phyloP scores from a whole-genome alignment of 2,329 filamentous ascomycete species.

The Cercospora sp. region DNA sequence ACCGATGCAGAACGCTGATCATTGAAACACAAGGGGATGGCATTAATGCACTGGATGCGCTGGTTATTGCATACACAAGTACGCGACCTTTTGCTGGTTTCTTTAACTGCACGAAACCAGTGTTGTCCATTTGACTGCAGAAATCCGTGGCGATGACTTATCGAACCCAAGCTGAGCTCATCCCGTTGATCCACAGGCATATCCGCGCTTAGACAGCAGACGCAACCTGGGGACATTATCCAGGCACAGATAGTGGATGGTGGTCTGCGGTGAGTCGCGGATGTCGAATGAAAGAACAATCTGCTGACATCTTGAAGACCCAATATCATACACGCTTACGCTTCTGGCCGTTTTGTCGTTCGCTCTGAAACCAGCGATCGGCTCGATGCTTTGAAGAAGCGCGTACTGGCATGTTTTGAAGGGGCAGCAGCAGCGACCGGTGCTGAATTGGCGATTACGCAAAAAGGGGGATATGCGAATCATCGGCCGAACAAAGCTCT shows the following conservation, averaged over 20 bases:
- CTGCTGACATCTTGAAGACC: conserved; percentile 24
- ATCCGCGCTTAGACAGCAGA: conserved; percentile 44
- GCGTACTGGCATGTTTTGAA: conserved; percentile 47
- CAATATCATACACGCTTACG: conserved; percentile 46
- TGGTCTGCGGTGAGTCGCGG: conserved; percentile 17
- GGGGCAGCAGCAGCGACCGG: conserved; percentile 47
- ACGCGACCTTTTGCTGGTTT: not conserved
- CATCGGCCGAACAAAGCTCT: conserved; percentile 37
- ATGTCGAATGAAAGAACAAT: not conserved
- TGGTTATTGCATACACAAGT: conserved; percentile 37
- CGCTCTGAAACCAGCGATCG: conserved; percentile 37
- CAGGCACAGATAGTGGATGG: conserved; percentile 37
- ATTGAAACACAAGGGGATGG: conserved; percentile 24
- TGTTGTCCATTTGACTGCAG: not conserved
- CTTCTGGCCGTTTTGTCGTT: conserved; percentile 41
- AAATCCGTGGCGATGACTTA: not conserved
- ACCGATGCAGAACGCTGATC: not conserved
- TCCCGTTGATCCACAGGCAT: conserved; percentile 23
- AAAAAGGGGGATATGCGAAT: conserved; percentile 52
- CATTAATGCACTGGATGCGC: conserved; percentile 40
- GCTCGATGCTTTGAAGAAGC: conserved; percentile 35
- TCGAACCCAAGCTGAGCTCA: not conserved
- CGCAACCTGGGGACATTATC: conserved; percentile 43
- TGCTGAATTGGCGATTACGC: conserved; percentile 52
- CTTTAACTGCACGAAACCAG: not conserved